These are phyloP conservation scores for Nadsonia commutata DNA, from an alignment of 1,139 yeast species.

Conservation along the genomic window DNA sequence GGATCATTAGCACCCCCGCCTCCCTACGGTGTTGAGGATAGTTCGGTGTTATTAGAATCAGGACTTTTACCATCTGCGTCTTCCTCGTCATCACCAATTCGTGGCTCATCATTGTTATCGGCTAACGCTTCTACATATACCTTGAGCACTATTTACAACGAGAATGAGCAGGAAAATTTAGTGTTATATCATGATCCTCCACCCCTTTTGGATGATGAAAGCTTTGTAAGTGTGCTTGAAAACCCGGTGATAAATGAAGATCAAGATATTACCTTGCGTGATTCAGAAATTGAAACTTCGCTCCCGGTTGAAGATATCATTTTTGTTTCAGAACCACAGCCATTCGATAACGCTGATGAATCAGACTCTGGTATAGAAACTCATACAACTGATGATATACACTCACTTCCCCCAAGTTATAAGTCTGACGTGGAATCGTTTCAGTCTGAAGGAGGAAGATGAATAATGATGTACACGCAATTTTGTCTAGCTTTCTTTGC, in stretches of 20 bases:
- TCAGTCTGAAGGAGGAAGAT: too few species aligned
- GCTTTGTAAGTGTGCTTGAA: too few species aligned
- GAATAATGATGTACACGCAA: too few species aligned
- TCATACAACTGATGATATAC: neutral
- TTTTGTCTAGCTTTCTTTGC: too few species aligned
- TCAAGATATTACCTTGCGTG: too few species aligned
- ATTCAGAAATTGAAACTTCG: too few species aligned
- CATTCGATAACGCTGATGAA: too few species aligned
- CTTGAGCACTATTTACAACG: neutral
- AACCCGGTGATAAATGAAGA: too few species aligned
- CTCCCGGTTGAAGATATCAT: too few species aligned
- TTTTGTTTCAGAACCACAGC: too few species aligned
- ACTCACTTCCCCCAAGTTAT: neutral
- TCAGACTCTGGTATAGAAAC: neutral
- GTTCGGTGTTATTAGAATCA: neutral
- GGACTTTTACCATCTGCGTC: neutral
- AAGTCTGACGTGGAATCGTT: neutral
- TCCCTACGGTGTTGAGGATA: slow-evolving; percentile 32
- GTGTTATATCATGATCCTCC: neutral
- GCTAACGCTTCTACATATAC: neutral
- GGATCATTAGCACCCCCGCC: slow-evolving; percentile 72
- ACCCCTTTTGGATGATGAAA: neutral
- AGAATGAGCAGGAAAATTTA: neutral
- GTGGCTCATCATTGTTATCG: neutral
- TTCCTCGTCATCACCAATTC: neutral